Conservation (phyloP, 2,329 filamentous ascomycete species). For the Aspergillus unguis region DNA sequence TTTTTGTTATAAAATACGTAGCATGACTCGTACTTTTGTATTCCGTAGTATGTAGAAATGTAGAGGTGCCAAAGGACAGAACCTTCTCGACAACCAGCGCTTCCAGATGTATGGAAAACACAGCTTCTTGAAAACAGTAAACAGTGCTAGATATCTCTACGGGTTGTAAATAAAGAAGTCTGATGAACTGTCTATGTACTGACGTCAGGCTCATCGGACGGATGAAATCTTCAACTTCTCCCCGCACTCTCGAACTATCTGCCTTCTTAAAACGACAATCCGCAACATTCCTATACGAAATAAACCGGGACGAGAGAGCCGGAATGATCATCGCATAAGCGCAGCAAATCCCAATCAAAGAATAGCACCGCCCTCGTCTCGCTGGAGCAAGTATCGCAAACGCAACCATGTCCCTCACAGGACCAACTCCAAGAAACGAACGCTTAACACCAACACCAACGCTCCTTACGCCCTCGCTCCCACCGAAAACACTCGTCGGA, state of each 20-base stretch:
- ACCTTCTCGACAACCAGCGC: too few species aligned
- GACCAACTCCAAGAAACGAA: background rate
- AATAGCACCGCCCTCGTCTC: background rate
- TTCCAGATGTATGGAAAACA: too few species aligned
- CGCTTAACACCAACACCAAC: slow-evolving; percentile 28
- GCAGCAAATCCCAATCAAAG: background rate
- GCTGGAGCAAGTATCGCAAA: background rate
- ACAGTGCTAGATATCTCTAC: too few species aligned
- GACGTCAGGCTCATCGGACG: too few species aligned
- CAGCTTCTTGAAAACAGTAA: too few species aligned
- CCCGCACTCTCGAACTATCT: background rate
- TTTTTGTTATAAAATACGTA: too few species aligned
- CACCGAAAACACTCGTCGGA: slow-evolving; percentile 49
- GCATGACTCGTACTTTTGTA: too few species aligned
- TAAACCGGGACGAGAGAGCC: background rate
- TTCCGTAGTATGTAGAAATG: too few species aligned
- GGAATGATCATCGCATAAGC: background rate
- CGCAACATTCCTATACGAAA: background rate
- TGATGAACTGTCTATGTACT: too few species aligned
- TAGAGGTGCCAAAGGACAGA: too few species aligned
- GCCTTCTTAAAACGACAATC: background rate
- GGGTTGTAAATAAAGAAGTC: too few species aligned
- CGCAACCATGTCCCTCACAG: background rate
- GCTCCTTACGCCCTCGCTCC: slow-evolving; percentile 44
- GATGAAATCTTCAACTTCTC: background rate